Evolutionary conservation across 768 basidiomycete genomes (phyloP), one percentile per base, ranked within the genome.

Genomic region (Termitomyces bulborhizus): DNA sequence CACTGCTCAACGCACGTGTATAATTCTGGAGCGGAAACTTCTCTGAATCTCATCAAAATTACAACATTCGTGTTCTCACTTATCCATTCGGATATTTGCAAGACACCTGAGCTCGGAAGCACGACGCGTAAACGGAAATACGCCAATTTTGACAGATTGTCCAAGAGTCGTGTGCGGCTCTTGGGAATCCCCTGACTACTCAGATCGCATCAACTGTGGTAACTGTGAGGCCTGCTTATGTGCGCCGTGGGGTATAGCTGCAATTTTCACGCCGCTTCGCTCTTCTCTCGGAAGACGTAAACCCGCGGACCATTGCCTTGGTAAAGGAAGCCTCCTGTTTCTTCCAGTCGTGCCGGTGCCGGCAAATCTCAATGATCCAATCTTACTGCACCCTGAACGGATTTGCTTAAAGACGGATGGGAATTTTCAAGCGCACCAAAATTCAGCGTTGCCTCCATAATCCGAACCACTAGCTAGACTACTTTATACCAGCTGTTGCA

Each of bases 281-380:
- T 18, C 43, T 53, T 34, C 34, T 53, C 26, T 32, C 32, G 36
- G 52, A 26, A 46, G 45, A 67, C 67, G 62, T 46, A 70, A 65
- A 64, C 66, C 73, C 73, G 73, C 75, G 73, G 75, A 69, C 49
- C 72, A 72, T 75, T 68, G 64, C 53, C 66, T 66, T 57, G 65
- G 65, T 54, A 69, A 62, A 48, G 66, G 66, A 56, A 68, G 71
- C 60, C 53, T 64, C 45, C 39, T 57, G 53, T 54, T 29, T 55
- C 58, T 56, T 64, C 61, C 67, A 68, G 63, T 68, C 61, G 63
- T 69, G 65, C 68, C 69, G 68, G 66, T 61, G 60, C 58, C 71
- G 70, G 62, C 36, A 60, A 69, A 71, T 59, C 62, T 68, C 61
- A 68, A 60, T 63, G 70, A 70, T 66, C 71, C 68, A 67, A 68